phyloP scores from a whole-genome alignment of 2,329 filamentous ascomycete species.

The Colletotrichum tofieldiae region DNA sequence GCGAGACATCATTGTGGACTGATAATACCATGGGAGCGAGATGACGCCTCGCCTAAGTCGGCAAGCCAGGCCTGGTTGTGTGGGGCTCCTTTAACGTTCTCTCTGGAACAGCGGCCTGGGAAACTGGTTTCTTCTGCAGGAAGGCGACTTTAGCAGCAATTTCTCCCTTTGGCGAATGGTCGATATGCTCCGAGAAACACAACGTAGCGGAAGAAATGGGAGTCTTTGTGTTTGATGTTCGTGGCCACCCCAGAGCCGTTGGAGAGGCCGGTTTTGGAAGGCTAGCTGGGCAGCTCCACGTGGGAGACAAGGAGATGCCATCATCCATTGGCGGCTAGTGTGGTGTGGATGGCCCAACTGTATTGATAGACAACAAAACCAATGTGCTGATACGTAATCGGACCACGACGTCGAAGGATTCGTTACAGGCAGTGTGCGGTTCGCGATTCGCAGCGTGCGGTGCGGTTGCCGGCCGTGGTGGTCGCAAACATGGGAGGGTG shows the following conservation, averaged over 20 bases:
- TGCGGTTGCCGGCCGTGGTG: neutral
- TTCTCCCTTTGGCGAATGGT: conserved; percentile 2
- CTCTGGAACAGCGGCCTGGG: conserved; percentile 9
- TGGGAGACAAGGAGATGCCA: conserved; percentile 38
- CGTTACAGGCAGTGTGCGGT: neutral
- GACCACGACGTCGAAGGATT: neutral
- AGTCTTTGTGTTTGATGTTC: neutral
- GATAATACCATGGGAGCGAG: conserved; percentile 41
- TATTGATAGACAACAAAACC: conserved; percentile 10
- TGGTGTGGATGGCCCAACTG: neutral
- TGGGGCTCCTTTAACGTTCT: conserved; percentile 38
- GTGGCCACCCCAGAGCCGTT: neutral
- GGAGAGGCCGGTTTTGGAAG: conserved; percentile 19
- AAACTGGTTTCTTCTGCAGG: neutral
- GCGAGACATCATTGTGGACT: conserved; percentile 44
- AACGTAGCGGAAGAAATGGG: neutral
- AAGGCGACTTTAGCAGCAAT: neutral
- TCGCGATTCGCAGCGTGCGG: conserved; percentile 1
- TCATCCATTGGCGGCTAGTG: conserved; percentile 6
- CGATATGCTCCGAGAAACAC: conserved; percentile 6
- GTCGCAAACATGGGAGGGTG: conserved; percentile 14
- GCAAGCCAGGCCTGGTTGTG: conserved; percentile 39
- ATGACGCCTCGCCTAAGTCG: conserved; percentile 43
- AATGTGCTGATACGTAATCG: conserved; percentile 4
- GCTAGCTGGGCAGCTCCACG: conserved; percentile 32